These are phyloP conservation scores for Suillus spraguei DNA, from an alignment of 768 basidiomycete species.

Conservation along the genomic window DNA sequence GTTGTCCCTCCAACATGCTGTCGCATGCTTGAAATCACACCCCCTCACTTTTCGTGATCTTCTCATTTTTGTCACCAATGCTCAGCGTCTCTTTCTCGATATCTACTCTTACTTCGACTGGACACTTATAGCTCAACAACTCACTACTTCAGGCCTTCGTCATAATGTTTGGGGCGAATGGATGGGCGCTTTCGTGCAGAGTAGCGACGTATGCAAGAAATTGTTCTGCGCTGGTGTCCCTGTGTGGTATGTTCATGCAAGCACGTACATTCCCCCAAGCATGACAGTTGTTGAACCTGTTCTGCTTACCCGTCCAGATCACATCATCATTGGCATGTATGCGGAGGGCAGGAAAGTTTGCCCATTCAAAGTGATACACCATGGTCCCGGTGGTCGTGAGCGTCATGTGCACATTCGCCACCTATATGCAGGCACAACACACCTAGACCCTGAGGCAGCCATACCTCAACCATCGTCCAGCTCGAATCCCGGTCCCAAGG, in stretches of 20 bases:
- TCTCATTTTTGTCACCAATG: conserved; percentile 12
- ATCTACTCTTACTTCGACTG: conserved; percentile 12
- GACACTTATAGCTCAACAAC: conserved; percentile 1
- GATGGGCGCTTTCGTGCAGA: conserved; percentile 11
- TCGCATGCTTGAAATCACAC: conserved; percentile 4
- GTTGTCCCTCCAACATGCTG: neutral
- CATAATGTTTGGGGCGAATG: neutral
- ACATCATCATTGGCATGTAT: conserved; percentile 5
- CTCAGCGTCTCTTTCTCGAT: conserved; percentile 8
- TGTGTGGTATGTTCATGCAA: neutral
- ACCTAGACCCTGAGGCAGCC: neutral
- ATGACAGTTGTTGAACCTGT: conserved; percentile 1
- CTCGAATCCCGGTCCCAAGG: neutral
- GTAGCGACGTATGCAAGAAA: neutral
- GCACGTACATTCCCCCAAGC: neutral
- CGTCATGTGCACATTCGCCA: neutral
- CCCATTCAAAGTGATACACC: conserved; percentile 4
- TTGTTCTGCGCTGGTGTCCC: conserved; percentile 7
- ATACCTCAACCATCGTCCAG: conserved; percentile 3
- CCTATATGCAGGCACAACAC: neutral
- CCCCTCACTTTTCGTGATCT: conserved; percentile 3
- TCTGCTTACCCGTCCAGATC: neutral
- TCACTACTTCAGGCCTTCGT: neutral
- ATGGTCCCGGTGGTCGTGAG: neutral
- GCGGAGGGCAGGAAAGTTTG: neutral